These are phyloP conservation scores for Neonectria faginata DNA, from an alignment of 2,329 filamentous ascomycete species.

Conservation along the genomic window DNA sequence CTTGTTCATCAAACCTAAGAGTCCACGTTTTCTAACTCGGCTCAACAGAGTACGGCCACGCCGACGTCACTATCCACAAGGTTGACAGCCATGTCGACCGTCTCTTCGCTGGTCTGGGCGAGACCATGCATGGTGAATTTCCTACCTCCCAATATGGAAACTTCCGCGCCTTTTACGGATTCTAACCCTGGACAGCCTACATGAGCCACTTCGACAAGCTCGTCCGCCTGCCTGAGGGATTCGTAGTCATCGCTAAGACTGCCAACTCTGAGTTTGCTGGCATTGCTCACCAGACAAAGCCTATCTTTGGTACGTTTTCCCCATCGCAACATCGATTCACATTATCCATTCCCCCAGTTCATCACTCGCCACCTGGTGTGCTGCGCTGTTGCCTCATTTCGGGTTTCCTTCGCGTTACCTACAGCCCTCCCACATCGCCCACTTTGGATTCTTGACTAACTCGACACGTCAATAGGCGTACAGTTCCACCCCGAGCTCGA, in stretches of 20 bases:
- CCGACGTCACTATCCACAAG: conserved; percentile 69
- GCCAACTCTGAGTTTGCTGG: conserved; percentile 82
- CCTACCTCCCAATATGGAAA: conserved; percentile 2
- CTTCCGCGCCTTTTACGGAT: conserved; percentile 15
- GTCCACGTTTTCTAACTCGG: conserved; percentile 5
- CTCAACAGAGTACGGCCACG: conserved; percentile 72
- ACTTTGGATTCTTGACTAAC: conserved; percentile 5
- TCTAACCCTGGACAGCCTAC: conserved; percentile 61
- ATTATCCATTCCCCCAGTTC: not conserved
- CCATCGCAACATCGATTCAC: conserved; percentile 16
- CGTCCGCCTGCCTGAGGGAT: conserved; percentile 76
- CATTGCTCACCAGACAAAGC: conserved; percentile 77
- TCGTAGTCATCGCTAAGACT: conserved; percentile 79
- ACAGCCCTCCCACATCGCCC: not conserved
- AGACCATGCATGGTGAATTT: conserved; percentile 65
- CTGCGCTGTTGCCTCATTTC: too few relatives aligned
- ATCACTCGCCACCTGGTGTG: too few relatives aligned
- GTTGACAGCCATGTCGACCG: conserved; percentile 74
- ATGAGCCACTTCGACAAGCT: conserved; percentile 96
- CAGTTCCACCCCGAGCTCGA: conserved; percentile 90
- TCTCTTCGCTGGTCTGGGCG: conserved; percentile 81
- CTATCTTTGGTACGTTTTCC: conserved; percentile 69
- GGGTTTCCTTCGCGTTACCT: too few relatives aligned
- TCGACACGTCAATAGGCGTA: conserved; percentile 60
- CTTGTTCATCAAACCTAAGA: conserved; percentile 22